A percentile compares a stretch with the other conserved stretches of the same genome.
Evolutionary conservation across 202 grass and related monocot species (phyloP).

Genomic region (Zizania palustris): DNA sequence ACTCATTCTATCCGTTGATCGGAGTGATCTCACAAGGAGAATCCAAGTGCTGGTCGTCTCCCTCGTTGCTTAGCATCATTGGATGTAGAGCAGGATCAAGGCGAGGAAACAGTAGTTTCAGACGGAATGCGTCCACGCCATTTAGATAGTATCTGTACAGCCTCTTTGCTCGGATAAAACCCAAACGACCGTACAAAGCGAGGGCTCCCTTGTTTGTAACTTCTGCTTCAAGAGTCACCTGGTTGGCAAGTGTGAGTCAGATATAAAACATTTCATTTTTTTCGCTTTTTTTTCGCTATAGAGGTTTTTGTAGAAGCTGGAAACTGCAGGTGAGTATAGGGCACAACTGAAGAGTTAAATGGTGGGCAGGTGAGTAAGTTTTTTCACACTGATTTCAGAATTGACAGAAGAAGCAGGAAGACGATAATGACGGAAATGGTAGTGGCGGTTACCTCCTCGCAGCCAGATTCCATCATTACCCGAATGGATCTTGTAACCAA

Average conservation of each 20-base stretch:
- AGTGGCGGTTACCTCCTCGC: slow-evolving; percentile 70
- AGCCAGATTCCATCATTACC: slow-evolving; percentile 94
- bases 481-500: slow-evolving; percentile 84
- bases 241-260: slow-evolving; percentile 18
- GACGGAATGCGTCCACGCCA: slow-evolving; percentile 90
- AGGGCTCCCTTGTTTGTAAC: slow-evolving; percentile 91
- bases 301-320: not conserved
- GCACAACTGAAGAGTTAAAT: not conserved
- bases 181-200: slow-evolving; percentile 89
- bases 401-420: not conserved
- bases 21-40: slow-evolving; percentile 40
- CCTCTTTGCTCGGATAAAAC: slow-evolving; percentile 91
- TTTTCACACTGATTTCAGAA: too few species aligned
- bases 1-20: not conserved
- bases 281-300: not conserved
- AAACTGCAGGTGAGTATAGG: slow-evolving; percentile 2
- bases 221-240: slow-evolving; percentile 96
- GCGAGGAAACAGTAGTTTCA: slow-evolving; percentile 82
- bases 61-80: slow-evolving; percentile 33
- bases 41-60: slow-evolving; percentile 48
- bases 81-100: slow-evolving; percentile 45
- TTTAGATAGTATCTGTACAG: slow-evolving; percentile 94
- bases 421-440: not conserved
- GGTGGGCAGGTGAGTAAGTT: too few species aligned
- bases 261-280: slow-evolving; percentile 8